phyloP scores from a whole-genome alignment of 2,329 filamentous ascomycete species.

The Coniochaeta pulveracea region DNA sequence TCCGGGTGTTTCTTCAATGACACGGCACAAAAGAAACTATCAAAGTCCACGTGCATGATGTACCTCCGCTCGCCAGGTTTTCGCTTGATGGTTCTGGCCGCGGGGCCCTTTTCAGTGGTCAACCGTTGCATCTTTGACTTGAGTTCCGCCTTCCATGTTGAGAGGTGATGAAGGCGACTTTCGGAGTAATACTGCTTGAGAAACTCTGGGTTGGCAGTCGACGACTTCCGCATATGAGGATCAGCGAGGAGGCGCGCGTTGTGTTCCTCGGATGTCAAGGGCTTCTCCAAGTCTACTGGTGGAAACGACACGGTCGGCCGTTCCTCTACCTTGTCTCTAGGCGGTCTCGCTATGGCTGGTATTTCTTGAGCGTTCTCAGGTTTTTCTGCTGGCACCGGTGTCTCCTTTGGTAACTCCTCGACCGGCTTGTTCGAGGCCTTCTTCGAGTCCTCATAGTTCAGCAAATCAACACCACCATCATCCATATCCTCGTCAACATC shows the following conservation, averaged over 20 bases:
- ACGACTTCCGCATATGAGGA: constrained; percentile 76
- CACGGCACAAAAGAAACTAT: constrained; percentile 95
- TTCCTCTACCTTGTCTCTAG: no score
- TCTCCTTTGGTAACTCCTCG: not conserved
- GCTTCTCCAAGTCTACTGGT: constrained; percentile 9
- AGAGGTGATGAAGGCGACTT: constrained; percentile 87
- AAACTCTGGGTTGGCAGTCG: constrained; percentile 86
- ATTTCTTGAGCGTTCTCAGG: not conserved
- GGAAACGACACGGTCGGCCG: not conserved
- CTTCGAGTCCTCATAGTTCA: not conserved
- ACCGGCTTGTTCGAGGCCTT: not conserved
- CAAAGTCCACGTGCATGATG: constrained; percentile 92
- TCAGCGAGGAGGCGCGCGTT: constrained; percentile 78
- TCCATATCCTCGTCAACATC: constrained; percentile 26
- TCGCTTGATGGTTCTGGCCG: constrained; percentile 33
- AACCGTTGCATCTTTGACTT: constrained; percentile 80
- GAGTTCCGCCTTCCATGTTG: constrained; percentile 90
- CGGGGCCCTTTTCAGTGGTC: constrained; percentile 53
- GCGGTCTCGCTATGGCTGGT: not conserved
- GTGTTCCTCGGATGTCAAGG: constrained; percentile 80
- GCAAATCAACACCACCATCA: constrained; percentile 17
- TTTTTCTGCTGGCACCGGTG: not conserved
- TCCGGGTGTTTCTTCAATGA: constrained; percentile 70
- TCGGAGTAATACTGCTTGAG: constrained; percentile 91
- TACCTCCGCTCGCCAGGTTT: constrained; percentile 61